Evolutionary conservation across 306 rosid species (phyloP).

Genomic region (Prunus campanulata): DNA sequence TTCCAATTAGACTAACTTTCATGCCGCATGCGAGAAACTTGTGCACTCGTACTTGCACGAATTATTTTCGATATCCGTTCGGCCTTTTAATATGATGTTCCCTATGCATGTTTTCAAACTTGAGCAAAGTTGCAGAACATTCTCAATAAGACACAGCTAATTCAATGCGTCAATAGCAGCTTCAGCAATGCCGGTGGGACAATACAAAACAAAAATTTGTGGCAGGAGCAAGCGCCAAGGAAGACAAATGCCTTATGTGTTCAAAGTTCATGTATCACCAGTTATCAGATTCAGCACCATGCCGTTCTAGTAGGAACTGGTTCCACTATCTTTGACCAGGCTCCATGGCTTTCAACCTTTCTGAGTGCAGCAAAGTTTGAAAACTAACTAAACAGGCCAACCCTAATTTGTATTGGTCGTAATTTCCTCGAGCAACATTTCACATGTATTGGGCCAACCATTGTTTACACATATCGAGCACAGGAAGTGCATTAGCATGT

Average conservation of each 20-base stretch:
- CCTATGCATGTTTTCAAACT: not conserved
- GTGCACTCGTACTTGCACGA: not conserved
- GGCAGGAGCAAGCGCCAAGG: slow-evolving; percentile 12
- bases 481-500: slow-evolving; percentile 95
- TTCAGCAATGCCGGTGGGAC: slow-evolving; percentile 20
- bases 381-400: slow-evolving; percentile 21
- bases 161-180: not conserved
- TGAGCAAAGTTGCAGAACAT: not conserved
- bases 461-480: slow-evolving; percentile 98
- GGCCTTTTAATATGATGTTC: slow-evolving; percentile 3
- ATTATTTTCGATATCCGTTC: not conserved
- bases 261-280: not conserved
- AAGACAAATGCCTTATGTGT: not conserved
- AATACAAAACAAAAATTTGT: slow-evolving; percentile 17
- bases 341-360: slow-evolving; percentile 17
- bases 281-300: not conserved
- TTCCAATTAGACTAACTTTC: not conserved
- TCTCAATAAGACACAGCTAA: not conserved
- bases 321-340: not conserved
- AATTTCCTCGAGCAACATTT: slow-evolving; percentile 19
- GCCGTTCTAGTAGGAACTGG: not conserved
- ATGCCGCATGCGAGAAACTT: not conserved
- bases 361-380: slow-evolving; percentile 4
- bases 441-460: slow-evolving; percentile 98
- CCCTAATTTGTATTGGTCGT: slow-evolving; percentile 4